A percentile compares a stretch with the other conserved stretches of the same genome.
Conservation (phyloP, 2,329 filamentous ascomycete genomes). For the Orbilia blumenaviensis region DNA sequence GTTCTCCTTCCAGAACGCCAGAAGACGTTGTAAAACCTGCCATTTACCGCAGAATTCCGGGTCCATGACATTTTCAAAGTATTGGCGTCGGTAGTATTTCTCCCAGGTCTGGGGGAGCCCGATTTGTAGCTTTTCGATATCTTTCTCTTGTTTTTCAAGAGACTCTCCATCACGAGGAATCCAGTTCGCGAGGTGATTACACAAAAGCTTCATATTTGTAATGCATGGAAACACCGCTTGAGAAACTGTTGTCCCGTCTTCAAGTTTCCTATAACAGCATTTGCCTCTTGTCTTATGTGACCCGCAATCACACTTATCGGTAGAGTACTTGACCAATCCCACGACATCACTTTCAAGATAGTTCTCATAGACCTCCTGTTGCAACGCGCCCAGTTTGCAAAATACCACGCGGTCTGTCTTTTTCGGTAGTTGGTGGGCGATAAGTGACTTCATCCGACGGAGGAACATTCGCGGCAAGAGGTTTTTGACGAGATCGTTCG, state of each 20-base stretch:
- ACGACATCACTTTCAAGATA: constrained; percentile 79
- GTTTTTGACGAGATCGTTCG: constrained; percentile 83
- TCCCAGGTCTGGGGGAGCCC: constrained; percentile 80
- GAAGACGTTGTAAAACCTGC: constrained; percentile 82
- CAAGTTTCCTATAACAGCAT: constrained; percentile 75
- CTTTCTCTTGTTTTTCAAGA: constrained; percentile 78
- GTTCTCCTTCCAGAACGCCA: constrained; percentile 87
- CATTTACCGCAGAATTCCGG: constrained; percentile 96
- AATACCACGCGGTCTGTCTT: constrained; percentile 96
- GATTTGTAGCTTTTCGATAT: constrained; percentile 76
- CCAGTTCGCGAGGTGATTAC: constrained; percentile 90
- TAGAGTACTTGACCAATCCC: constrained; percentile 72
- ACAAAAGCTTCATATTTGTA: constrained; percentile 81
- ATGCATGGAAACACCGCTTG: constrained; percentile 85
- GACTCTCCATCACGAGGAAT: constrained; percentile 73
- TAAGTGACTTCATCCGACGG: constrained; percentile 89
- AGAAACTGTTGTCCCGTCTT: constrained; percentile 74
- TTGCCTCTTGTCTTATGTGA: constrained; percentile 78
- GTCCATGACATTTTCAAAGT: constrained; percentile 81
- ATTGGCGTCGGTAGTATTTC: constrained; percentile 77
- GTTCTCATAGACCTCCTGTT: constrained; percentile 82
- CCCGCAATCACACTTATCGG: constrained; percentile 74
- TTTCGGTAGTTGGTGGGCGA: constrained; percentile 89
- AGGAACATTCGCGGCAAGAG: constrained; percentile 89
- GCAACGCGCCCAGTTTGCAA: constrained; percentile 84